phyloP scores from a whole-genome alignment of 768 basidiomycete species.

The Piloderma croceum region DNA sequence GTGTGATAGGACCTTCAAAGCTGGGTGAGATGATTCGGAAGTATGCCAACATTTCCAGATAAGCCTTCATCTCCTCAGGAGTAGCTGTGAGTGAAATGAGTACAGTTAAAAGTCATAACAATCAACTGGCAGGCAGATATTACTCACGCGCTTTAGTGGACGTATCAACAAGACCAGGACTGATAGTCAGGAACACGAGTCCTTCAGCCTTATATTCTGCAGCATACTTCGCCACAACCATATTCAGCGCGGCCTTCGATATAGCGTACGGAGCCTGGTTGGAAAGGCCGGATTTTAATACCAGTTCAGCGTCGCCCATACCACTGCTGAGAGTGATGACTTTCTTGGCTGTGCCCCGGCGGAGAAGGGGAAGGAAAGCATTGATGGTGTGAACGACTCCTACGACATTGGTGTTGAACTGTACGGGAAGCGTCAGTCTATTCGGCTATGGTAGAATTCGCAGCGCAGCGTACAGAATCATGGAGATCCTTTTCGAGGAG shows the following conservation, averaged over 20 bases:
- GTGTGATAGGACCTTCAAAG: neutral
- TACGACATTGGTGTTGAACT: slow-evolving; percentile 31
- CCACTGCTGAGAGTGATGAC: slow-evolving; percentile 29
- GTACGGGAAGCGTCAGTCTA: neutral
- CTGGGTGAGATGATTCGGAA: neutral
- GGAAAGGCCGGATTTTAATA: slow-evolving; percentile 9
- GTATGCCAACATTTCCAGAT: neutral
- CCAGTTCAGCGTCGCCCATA: slow-evolving; percentile 24
- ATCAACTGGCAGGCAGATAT: neutral
- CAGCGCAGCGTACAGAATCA: slow-evolving; percentile 9
- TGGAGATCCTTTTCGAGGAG: slow-evolving; percentile 19
- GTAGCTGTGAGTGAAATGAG: neutral
- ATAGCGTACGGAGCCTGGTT: slow-evolving; percentile 23
- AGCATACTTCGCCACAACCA: slow-evolving; percentile 34
- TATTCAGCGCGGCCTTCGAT: slow-evolving; percentile 34
- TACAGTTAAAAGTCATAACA: neutral
- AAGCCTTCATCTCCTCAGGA: neutral
- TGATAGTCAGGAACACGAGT: slow-evolving; percentile 30
- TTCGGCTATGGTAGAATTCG: neutral
- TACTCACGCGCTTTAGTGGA: neutral
- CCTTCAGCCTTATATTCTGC: slow-evolving; percentile 26
- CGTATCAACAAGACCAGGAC: slow-evolving; percentile 34
- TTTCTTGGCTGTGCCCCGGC: slow-evolving; percentile 27
- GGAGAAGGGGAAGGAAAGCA: slow-evolving; percentile 35
- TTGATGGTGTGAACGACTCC: slow-evolving; percentile 32